Evolutionary conservation across 352 stramenopile genomes (phyloP).

Genomic region (Pythium rhizo-oryzae): DNA sequence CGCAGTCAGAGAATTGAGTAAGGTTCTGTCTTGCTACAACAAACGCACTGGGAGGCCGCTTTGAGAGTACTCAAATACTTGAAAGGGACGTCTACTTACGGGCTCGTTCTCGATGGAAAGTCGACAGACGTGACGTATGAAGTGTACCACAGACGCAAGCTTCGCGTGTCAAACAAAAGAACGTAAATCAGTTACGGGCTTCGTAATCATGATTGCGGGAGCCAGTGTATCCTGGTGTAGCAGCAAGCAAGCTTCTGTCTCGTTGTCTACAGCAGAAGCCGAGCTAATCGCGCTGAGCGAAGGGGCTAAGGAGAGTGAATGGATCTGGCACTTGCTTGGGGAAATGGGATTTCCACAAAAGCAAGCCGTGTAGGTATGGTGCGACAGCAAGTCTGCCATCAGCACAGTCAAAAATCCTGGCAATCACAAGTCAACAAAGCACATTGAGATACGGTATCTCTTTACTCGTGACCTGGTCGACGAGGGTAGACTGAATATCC

Average conservation of each 20-base stretch:
- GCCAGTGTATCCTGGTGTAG: constrained; percentile 15
- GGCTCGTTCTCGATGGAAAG: constrained; percentile 1
- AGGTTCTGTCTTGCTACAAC: constrained; percentile 37
- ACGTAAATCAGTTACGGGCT: constrained; percentile 19
- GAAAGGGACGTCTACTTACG: constrained; percentile 15
- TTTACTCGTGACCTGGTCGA: constrained; percentile 1
- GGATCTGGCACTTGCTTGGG: not conserved
- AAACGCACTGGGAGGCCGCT: constrained; percentile 30
- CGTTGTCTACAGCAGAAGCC: not conserved
- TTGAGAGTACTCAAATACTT: constrained; percentile 29
- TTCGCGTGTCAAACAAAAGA: constrained; percentile 16
- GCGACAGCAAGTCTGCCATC: constrained; percentile 7
- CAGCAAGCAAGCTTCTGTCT: constrained; percentile 6
- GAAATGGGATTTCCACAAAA: constrained; percentile 5
- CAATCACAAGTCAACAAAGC: not conserved
- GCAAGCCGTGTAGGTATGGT: not conserved
- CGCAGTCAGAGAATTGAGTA: constrained; percentile 33
- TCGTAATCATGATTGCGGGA: constrained; percentile 16
- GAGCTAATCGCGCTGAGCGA: constrained; percentile 4
- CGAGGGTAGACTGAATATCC: not conserved
- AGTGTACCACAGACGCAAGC: constrained; percentile 18
- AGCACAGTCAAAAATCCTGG: constrained; percentile 6
- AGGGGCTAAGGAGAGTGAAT: not conserved
- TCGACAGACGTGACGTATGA: constrained; percentile 13
- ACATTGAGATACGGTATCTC: constrained; percentile 1